phyloP scores from a whole-genome alignment of 495 filamentous ascomycete species.

The Penicillium longicatenatum region DNA sequence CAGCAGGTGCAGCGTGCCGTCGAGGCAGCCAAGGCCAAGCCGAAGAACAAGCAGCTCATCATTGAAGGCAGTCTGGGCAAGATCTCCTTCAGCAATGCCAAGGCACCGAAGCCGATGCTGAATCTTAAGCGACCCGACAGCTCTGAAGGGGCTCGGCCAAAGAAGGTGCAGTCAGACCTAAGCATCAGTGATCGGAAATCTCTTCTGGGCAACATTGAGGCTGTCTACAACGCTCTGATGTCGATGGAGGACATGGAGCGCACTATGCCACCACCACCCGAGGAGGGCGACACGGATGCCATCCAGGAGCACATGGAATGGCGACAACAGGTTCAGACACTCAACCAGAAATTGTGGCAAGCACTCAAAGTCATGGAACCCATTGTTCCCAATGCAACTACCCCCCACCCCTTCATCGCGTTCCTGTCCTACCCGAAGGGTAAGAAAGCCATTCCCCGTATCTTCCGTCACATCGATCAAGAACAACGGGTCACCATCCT shows the following conservation, averaged over 20 bases:
- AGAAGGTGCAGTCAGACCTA: conserved; percentile 48
- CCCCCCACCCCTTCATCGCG: conserved; percentile 92
- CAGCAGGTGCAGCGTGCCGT: conserved; percentile 97
- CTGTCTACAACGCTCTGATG: conserved; percentile 84
- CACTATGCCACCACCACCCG: conserved; percentile 70
- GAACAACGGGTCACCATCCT: conserved; percentile 92
- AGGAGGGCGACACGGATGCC: conserved; percentile 63
- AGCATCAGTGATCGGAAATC: conserved; percentile 75
- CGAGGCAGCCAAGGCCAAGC: conserved; percentile 93
- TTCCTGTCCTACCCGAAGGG: conserved; percentile 94
- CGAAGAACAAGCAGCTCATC: conserved; percentile 97
- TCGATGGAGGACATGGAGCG: conserved; percentile 91
- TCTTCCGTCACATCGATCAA: conserved; percentile 89
- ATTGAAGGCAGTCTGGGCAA: conserved; percentile 98
- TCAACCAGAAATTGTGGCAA: conserved; percentile 83
- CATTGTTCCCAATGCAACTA: conserved; percentile 68
- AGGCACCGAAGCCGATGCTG: conserved; percentile 89
- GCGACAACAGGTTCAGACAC: conserved; percentile 63
- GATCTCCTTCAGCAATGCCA: conserved; percentile 98
- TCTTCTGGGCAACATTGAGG: conserved; percentile 81
- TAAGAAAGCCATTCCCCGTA: conserved; percentile 90
- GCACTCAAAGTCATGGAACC: conserved; percentile 89
- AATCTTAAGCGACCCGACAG: conserved; percentile 92
- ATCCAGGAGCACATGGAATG: conserved; percentile 71
- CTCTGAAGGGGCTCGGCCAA: conserved; percentile 50